Conservation (phyloP, 2,329 filamentous ascomycete genomes). For the Arachnomyces sp. region DNA sequence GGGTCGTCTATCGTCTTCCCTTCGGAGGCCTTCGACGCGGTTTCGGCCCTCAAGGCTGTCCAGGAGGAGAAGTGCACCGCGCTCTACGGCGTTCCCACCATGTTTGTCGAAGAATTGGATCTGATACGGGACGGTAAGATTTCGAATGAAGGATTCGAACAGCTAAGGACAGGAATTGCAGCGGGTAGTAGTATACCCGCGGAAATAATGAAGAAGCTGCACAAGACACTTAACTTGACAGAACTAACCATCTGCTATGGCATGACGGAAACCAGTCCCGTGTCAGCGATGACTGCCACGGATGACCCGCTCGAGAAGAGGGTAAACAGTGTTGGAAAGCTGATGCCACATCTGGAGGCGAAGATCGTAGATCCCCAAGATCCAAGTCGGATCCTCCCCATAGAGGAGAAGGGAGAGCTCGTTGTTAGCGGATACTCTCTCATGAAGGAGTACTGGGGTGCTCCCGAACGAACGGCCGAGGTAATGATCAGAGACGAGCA, state of each 20-base stretch:
- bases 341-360: constrained; percentile 71
- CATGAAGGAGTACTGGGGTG: constrained; percentile 87
- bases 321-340: constrained; percentile 66
- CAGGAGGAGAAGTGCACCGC: constrained; percentile 57
- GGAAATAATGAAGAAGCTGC: constrained; percentile 58
- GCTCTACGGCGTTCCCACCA: constrained; percentile 85
- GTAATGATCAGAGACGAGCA: constrained; percentile 53
- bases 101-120: constrained; percentile 85
- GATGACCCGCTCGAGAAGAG: constrained; percentile 65
- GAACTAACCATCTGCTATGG: constrained; percentile 92
- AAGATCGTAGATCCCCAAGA: constrained; percentile 69
- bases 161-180: constrained; percentile 80
- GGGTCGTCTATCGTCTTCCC: constrained; percentile 76
- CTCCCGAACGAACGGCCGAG: constrained; percentile 58
- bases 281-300: constrained; percentile 69
- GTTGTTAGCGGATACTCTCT: constrained; percentile 76
- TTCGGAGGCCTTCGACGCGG: constrained; percentile 75
- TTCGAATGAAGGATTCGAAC: constrained; percentile 47
- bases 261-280: constrained; percentile 80
- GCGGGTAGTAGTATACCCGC: constrained; percentile 80
- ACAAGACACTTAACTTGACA: constrained; percentile 63
- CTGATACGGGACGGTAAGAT: constrained; percentile 52
- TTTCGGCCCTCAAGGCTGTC: constrained; percentile 57
- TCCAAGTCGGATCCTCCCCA: constrained; percentile 48
- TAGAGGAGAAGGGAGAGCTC: constrained; percentile 67